These are phyloP conservation scores for Hypoxylon rickii DNA, from an alignment of 495 filamentous ascomycete species.

Conservation along the genomic window DNA sequence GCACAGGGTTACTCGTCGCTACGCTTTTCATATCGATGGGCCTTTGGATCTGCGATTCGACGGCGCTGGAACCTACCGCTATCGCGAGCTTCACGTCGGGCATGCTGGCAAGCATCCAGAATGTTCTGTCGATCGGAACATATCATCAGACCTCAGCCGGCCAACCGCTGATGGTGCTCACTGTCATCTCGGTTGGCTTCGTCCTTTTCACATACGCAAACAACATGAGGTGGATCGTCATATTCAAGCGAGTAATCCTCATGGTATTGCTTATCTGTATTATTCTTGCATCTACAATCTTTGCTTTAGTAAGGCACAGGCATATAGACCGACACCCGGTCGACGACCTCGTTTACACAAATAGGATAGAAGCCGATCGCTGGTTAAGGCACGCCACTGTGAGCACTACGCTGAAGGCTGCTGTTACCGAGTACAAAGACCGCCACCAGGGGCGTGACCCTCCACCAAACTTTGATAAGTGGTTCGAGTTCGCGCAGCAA, in stretches of 20 bases:
- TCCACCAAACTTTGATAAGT: constrained; percentile 68
- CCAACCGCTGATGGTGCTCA: constrained; percentile 34
- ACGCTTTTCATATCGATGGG: constrained; percentile 44
- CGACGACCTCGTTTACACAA: constrained; percentile 53
- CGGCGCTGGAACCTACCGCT: constrained; percentile 42
- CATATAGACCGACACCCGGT: constrained; percentile 31
- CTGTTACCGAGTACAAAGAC: constrained; percentile 61
- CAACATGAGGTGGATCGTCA: constrained; percentile 44
- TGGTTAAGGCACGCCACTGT: constrained; percentile 51
- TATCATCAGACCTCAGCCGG: constrained; percentile 44
- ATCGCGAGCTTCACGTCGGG: constrained; percentile 46
- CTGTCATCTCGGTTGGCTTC: constrained; percentile 45
- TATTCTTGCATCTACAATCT: constrained; percentile 40
- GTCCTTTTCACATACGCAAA: constrained; percentile 45
- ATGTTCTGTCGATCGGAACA: constrained; percentile 38
- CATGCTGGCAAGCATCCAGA: constrained; percentile 34
- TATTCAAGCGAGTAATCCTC: constrained; percentile 46
- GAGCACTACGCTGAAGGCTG: constrained; percentile 56
- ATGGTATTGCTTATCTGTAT: constrained; percentile 39
- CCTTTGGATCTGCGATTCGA: constrained; percentile 46
- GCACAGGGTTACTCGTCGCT: constrained; percentile 46
- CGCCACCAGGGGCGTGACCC: constrained; percentile 59
- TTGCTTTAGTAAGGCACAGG: constrained; percentile 29
- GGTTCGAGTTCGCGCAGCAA: constrained; percentile 72
- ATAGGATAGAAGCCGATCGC: constrained; percentile 50